Conservation (phyloP, 2,329 filamentous ascomycete species). For the Achaetomium macrosporum region DNA sequence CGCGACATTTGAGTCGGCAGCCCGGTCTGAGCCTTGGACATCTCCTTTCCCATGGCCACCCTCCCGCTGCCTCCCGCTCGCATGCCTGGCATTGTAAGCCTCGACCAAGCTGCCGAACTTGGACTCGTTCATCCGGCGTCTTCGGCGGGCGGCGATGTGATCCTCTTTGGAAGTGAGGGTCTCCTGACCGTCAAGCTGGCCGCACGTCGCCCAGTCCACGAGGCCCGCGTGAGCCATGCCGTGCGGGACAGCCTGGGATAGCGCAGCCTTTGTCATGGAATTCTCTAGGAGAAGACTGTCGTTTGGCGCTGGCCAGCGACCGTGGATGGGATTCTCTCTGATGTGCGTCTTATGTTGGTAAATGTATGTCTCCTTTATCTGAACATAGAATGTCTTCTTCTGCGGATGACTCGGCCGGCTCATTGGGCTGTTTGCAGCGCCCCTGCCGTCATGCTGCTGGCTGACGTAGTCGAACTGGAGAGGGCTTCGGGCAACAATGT, state of each 20-base stretch:
- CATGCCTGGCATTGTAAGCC: not conserved
- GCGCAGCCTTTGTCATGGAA: conserved; percentile 33
- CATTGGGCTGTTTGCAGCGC: not conserved
- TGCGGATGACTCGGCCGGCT: not conserved
- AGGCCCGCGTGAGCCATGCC: conserved; percentile 36
- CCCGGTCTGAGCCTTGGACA: no score
- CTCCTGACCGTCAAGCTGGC: conserved; percentile 10
- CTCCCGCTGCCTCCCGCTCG: not conserved
- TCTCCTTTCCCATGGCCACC: not conserved
- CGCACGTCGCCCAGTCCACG: conserved; percentile 36
- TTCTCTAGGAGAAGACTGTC: conserved; percentile 22
- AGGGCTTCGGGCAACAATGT: conserved; percentile 42
- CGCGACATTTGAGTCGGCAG: no score
- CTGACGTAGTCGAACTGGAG: conserved; percentile 39
- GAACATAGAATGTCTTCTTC: conserved; percentile 37
- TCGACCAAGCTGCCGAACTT: conserved; percentile 9
- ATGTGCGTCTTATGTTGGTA: conserved; percentile 38
- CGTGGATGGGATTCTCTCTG: conserved; percentile 33
- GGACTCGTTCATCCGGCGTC: not conserved
- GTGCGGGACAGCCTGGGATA: conserved; percentile 36
- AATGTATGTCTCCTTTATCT: conserved; percentile 34
- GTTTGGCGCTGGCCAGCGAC: conserved; percentile 36
- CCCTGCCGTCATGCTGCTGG: conserved; percentile 4
- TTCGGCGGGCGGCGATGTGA: not conserved
- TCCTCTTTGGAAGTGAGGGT: not conserved